phyloP scores from a whole-genome alignment of 352 stramenopile species.

The Phytophthora litchii region DNA sequence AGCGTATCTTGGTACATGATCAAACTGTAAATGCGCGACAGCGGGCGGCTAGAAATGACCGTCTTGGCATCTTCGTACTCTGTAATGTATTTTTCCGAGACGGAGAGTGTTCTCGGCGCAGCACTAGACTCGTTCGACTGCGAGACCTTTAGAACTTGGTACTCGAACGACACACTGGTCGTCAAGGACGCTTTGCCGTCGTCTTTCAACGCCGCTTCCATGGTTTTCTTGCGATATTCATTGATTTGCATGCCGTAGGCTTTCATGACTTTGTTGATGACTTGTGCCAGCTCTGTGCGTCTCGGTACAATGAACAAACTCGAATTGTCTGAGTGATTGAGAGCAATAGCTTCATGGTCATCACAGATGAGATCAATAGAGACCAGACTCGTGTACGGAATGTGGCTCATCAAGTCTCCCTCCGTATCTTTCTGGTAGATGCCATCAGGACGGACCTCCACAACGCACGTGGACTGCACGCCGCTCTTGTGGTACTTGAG shows the following conservation, averaged over 20 bases:
- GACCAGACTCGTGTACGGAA: conserved; percentile 82
- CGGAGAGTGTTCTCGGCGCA: conserved; percentile 49
- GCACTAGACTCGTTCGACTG: conserved; percentile 45
- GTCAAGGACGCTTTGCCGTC: conserved; percentile 31
- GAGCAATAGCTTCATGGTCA: conserved; percentile 64
- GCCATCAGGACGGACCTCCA: conserved; percentile 74
- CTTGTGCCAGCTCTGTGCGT: conserved; percentile 73
- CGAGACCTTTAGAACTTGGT: conserved; percentile 67
- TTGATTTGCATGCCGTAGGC: conserved; percentile 84
- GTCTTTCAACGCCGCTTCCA: conserved; percentile 63
- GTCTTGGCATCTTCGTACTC: conserved; percentile 57
- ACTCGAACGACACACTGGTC: conserved; percentile 68
- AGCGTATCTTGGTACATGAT: conserved; percentile 66
- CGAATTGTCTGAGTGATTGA: conserved; percentile 86
- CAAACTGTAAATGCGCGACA: conserved; percentile 72
- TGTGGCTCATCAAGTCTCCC: conserved; percentile 79
- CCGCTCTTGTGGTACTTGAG: conserved; percentile 66
- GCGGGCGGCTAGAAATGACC: conserved; percentile 73
- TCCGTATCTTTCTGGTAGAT: conserved; percentile 81
- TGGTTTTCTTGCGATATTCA: conserved; percentile 84
- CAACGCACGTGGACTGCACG: conserved; percentile 65
- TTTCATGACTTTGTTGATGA: conserved; percentile 74
- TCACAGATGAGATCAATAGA: conserved; percentile 86
- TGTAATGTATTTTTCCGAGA: conserved; percentile 77
- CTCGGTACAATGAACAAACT: conserved; percentile 75